Percentiles rank a stretch among this genome's conserved stretches.
Evolutionary conservation across 192 early-diverging fungal species (phyloP).

Genomic region (Backusella sp.): DNA sequence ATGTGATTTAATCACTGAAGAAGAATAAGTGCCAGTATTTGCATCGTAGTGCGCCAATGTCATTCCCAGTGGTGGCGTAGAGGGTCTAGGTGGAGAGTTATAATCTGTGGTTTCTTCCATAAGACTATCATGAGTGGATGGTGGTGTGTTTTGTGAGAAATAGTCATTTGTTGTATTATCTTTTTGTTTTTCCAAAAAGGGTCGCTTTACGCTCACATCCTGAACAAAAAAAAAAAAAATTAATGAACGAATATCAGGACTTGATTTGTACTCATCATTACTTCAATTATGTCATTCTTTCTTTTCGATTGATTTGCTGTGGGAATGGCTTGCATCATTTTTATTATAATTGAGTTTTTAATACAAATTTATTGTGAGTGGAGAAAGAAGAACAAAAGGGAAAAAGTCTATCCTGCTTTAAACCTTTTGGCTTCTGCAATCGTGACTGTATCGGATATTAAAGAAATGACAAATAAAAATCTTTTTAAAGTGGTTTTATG

Average conservation of each 20-base stretch:
- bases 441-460: conserved; percentile 2
- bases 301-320: neutral
- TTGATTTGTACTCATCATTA: neutral
- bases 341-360: neutral
- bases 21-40: conserved; percentile 23
- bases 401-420: neutral
- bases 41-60: conserved; percentile 35
- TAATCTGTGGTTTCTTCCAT: neutral
- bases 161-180: neutral
- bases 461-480: neutral
- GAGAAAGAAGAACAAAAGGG: neutral
- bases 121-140: neutral
- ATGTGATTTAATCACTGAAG: conserved; percentile 19
- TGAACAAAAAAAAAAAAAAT: neutral
- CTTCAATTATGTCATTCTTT: conserved; percentile 1
- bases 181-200: neutral
- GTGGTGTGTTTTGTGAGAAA: neutral
- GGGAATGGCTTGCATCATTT: neutral
- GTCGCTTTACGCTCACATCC: neutral
- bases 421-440: neutral
- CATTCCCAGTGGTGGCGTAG: conserved; percentile 33
- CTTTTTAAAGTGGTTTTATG: neutral
- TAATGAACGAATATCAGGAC: neutral
- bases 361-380: neutral
- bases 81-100: conserved; percentile 7